A percentile compares a stretch with the other conserved stretches of the same genome.
Evolutionary conservation across 768 basidiomycete genomes (phyloP).

Genomic region (Chalciporus chontae): DNA sequence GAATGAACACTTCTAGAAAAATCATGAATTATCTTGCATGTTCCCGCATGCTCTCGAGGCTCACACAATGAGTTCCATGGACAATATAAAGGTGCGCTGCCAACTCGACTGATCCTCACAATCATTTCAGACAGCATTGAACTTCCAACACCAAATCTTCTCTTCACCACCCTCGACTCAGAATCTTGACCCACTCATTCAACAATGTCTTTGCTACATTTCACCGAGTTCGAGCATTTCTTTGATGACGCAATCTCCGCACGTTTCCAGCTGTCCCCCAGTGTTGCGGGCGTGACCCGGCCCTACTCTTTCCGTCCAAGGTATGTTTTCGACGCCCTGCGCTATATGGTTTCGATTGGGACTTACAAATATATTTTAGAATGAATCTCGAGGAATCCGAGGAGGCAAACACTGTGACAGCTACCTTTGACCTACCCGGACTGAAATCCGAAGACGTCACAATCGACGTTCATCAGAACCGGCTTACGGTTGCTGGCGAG

Average conservation of each 20-base stretch:
- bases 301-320: conserved; percentile 13
- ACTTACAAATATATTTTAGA: conserved; percentile 11
- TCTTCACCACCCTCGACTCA: too few species aligned
- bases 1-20: not conserved
- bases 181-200: too few species aligned
- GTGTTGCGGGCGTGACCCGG: not conserved
- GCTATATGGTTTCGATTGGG: too few species aligned
- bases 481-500: conserved; percentile 46
- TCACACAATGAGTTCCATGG: too few species aligned
- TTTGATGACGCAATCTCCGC: conserved; percentile 19
- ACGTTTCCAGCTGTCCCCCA: not conserved
- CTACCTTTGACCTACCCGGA: conserved; percentile 52
- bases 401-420: conserved; percentile 40
- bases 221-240: not conserved
- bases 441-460: conserved; percentile 46
- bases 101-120: too few species aligned
- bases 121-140: too few species aligned
- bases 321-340: conserved; percentile 3
- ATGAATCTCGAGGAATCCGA: conserved; percentile 46
- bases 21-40: not conserved
- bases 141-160: too few species aligned
- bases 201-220: not conserved
- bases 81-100: too few species aligned
- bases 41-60: not conserved
- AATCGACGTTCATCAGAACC: conserved; percentile 44